Conservation (phyloP, 1,139 yeast genomes). For the Diutina mesorugosa region DNA sequence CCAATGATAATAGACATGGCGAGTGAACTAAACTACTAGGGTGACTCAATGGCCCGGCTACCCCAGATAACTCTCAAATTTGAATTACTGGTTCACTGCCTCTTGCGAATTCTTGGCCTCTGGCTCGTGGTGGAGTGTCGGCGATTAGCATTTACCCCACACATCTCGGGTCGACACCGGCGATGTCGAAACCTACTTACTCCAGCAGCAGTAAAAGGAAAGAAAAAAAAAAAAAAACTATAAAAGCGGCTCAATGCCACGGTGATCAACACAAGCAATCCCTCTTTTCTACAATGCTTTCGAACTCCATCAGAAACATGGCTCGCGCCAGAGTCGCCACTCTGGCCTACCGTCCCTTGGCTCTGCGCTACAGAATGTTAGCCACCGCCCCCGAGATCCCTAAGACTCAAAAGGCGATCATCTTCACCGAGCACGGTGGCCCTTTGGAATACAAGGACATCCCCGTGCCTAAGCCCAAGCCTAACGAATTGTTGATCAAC, state of each 20-base stretch:
- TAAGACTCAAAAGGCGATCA: conserved; percentile 8
- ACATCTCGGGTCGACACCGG: background rate
- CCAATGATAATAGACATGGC: too few species aligned
- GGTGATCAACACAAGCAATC: background rate
- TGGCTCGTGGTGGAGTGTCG: background rate
- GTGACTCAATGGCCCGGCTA: too few species aligned
- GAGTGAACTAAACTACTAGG: too few species aligned
- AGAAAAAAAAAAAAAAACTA: too few species aligned
- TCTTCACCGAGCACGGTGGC: conserved; percentile 8
- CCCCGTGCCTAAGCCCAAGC: conserved; percentile 8
- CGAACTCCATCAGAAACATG: background rate
- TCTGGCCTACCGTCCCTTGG: background rate
- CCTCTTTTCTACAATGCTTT: background rate
- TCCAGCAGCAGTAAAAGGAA: too few species aligned
- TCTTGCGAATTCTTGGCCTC: background rate
- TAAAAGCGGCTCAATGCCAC: too few species aligned
- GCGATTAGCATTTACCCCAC: background rate
- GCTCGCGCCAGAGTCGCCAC: background rate
- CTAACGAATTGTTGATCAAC: conserved; percentile 9
- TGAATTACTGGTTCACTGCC: background rate
- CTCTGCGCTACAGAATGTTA: background rate
- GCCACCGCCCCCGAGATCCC: conserved; percentile 4
- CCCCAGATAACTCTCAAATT: too few species aligned
- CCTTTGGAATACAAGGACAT: conserved; percentile 9
- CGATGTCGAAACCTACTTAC: too few species aligned